Conservation (phyloP, 1,284 basidiomycete species). For the Porodaedalea pini region DNA sequence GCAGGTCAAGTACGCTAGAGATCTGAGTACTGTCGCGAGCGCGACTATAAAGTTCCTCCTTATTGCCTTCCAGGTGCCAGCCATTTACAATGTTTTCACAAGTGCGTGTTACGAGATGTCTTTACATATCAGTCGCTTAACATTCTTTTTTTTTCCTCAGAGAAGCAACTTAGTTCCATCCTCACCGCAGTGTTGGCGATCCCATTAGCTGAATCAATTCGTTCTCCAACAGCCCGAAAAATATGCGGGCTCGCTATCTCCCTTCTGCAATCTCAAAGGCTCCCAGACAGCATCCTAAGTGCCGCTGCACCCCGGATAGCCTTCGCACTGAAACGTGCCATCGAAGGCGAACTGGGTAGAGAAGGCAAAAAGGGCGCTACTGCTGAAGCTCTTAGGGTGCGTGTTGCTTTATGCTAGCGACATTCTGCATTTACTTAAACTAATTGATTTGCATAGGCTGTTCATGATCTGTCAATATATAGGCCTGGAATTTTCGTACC, state of each 20-base stretch:
- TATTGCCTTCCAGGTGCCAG: conserved; percentile 54
- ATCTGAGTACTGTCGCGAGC: conserved; percentile 67
- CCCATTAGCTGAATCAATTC: conserved; percentile 59
- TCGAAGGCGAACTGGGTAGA: conserved; percentile 77
- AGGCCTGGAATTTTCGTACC: conserved; percentile 63
- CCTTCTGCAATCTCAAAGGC: conserved; percentile 63
- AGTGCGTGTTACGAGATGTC: conserved; percentile 44
- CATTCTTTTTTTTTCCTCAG: conserved; percentile 34
- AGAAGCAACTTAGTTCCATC: conserved; percentile 53
- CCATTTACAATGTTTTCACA: conserved; percentile 55
- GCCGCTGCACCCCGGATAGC: conserved; percentile 62
- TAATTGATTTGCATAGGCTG: conserved; percentile 45
- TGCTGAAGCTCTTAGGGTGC: conserved; percentile 69
- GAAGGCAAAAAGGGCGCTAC: conserved; percentile 80
- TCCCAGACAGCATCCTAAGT: conserved; percentile 55
- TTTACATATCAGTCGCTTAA: conserved; percentile 52
- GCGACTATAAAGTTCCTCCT: conserved; percentile 62
- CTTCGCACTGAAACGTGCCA: conserved; percentile 65
- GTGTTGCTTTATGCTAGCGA: conserved; percentile 22
- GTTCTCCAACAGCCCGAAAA: conserved; percentile 78
- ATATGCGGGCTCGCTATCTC: conserved; percentile 73
- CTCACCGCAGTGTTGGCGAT: conserved; percentile 64
- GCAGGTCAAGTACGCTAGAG: conserved; percentile 71
- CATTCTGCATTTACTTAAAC: conserved; percentile 16
- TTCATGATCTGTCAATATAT: conserved; percentile 62